Base-by-base conservation (phyloP, 78 protist species). In the Speleostelium caveatum region DNA sequence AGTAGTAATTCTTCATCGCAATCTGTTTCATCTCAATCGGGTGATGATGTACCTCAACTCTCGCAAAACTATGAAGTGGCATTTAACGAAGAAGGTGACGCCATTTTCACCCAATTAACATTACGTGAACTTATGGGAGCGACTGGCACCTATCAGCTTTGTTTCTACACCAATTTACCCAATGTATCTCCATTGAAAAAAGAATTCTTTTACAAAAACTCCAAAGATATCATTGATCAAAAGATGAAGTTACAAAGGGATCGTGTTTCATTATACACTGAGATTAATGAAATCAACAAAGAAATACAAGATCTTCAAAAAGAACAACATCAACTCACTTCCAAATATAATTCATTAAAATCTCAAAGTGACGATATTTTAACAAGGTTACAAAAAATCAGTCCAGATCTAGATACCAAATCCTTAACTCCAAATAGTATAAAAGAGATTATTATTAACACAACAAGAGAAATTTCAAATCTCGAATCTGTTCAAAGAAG, bases 171-270 rank as follows among this genome's bases (percentile, higher is more conserved):
- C 3, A 41, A 22, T 1, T 22, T 17, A 21, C 26, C n/a, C 24
- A 8, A 24, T 1, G 55, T 60, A 32, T 35, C 22, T 28, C 39
- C 73, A 32, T 14, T 56, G 8, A 51, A 22, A 51, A 8, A 33
- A 10, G 80, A 83, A 45, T 83, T 83, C 36, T 69, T 83, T 16
- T 83, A 28, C 38, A 33, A 60, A 16, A 83, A 83, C 35, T 28
- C 35, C 42, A 68, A 83, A 45, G 91, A 83, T 24, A 45, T 51
- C 1, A 28, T 83, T 0, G 91, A 83, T 33, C 63, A 69, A 39
- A 68, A 83, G 24, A 24, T 69, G 2, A 53, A 83, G n/a, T 51
- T 83, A 8, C 78, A 83, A 60, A n/a, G 36, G 30, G 28, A 59
- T 14, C 78, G 91, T 58, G 80, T 83, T 10, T 39, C 62, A 17